phyloP scores from a whole-genome alignment of 805 yeast species.

The Sungouiella thailandica region DNA sequence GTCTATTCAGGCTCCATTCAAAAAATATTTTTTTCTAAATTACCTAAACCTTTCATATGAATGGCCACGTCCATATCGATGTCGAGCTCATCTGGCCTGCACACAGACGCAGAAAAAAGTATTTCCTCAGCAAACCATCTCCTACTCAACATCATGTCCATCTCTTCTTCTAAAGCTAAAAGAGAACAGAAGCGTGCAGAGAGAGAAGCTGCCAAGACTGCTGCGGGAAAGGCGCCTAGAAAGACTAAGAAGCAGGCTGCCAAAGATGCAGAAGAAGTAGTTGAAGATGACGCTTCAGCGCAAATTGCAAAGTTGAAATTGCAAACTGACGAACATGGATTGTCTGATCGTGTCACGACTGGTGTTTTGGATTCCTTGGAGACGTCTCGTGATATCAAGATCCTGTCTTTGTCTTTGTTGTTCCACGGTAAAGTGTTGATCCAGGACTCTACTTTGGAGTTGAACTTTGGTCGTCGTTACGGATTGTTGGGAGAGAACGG shows the following conservation, averaged over 20 bases:
- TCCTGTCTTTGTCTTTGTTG: slow-evolving; percentile 82
- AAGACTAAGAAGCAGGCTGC: slow-evolving; percentile 55
- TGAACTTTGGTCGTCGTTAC: slow-evolving; percentile 95
- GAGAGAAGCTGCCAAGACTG: slow-evolving; percentile 41
- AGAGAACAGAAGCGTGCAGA: slow-evolving; percentile 93
- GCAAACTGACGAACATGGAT: slow-evolving; percentile 90
- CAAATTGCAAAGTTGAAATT: slow-evolving; percentile 82
- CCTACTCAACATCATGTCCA: too few relatives aligned
- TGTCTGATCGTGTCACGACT: slow-evolving; percentile 95
- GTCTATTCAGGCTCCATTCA: too few relatives aligned
- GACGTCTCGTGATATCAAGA: slow-evolving; percentile 91
- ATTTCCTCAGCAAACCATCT: too few relatives aligned
- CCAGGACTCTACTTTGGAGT: slow-evolving; percentile 87
- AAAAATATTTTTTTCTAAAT: too few relatives aligned
- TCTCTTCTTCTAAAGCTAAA: slow-evolving; percentile 94
- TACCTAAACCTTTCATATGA: too few relatives aligned
- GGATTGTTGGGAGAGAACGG: slow-evolving; percentile 98
- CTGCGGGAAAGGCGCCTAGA: slow-evolving; percentile 72
- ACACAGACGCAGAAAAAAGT: too few relatives aligned
- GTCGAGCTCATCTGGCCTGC: too few relatives aligned
- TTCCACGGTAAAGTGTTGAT: slow-evolving; percentile 97
- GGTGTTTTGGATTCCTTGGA: slow-evolving; percentile 89
- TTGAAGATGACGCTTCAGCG: slow-evolving; percentile 59
- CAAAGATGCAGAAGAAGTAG: slow-evolving; percentile 47
- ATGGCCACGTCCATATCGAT: too few relatives aligned